Base-by-base conservation (phyloP, 2,329 filamentous ascomycete genomes). In the Aspergillus ochraceus region DNA sequence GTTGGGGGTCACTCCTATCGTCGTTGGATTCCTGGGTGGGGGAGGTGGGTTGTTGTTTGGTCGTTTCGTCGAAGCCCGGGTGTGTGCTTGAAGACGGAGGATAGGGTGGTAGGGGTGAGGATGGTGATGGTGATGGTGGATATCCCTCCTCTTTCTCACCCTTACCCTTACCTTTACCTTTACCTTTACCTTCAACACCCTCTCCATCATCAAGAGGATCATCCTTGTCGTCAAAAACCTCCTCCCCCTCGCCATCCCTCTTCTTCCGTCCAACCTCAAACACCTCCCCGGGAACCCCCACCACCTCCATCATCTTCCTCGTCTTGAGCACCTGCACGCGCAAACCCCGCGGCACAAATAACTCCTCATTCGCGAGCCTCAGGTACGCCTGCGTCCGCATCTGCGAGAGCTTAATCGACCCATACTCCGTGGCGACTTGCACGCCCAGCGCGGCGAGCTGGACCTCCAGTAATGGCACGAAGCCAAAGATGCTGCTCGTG, bases 301-400 rank as follows among this genome's bases (percentile, higher is more conserved):
- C 52, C 36, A 39, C 30, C 2, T 46, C 30, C 47, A 63, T 47
- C 60, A 74, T 66, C 10, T 60, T 61, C 52, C 71, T 68, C 4
- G 66, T 68, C 26, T 59, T 60, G 20, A 67, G 59, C 14, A 74
- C 64, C 47, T 66, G 66, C 30, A 66, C 67, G 46, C 73, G 68
- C 29, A 77, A 58, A 17, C 72, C 69, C 39, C 70, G 63, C 6
- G 72, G 73, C 45, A 62, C 62, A 55, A 77, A 77, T 17, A 73
- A 64, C 22, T 64, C 57, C 47, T 70, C 65, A 58, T 76, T 77
- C 39, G 71, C 69, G 17, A 68, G 57, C 9, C 54, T 54, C 39
- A 76, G 49, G 45, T 70, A 76, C 24, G 64, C 60, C 50, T 71
- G 64, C 9, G 63, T 71, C 19, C 70, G 65, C 12, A 64, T 61